Evolutionary conservation across 108 stramenopile genomes (phyloP), one percentile per base, ranked within the genome.

Genomic region (Cyclotella kingstonii): DNA sequence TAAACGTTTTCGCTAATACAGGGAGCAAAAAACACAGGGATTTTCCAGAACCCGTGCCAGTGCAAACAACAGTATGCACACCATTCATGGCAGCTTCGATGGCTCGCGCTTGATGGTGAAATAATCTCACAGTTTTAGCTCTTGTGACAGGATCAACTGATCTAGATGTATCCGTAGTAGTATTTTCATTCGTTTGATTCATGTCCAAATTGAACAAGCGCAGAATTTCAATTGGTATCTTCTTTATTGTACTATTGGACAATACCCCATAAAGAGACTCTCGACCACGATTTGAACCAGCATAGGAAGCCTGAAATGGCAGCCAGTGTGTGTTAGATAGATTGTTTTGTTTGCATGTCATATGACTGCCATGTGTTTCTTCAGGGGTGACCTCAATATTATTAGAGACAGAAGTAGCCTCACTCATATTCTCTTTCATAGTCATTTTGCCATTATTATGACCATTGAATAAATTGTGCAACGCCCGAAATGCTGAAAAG

Each of bases 11-110:
- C 9, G 87, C 65, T 54, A 95, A 43, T 19, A 90, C 89, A 1
- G 94, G 96, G 5, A 95, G 40, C 34, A 84, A 54, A 69, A 89
- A 97, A 49, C 87, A 84, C 8, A 95, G 31, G 6, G 81, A 86
- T 70, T 97, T 97, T 0, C 96, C 96, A 12, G 77, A 80, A 8
- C 91, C 90, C 28, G 96, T 97, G 2, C 91, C 84, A 28, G 96
- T 97, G 22, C 87, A 81, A 1, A 97, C 80, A 15, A 87, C 54
- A 6, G 92, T 88, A 55, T 95, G 88, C 6, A 35, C 54, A 17
- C 72, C 80, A 25, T 57, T 54, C 45, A 84, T 40, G 0, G 80
- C 79, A 0, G 92, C 81, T 34, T 79, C 74, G 57, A 97, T 91
- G 11, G 93, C 96, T 21, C 28, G 22, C 4, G 80, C 85, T 78